A percentile compares a stretch with the other conserved stretches of the same genome.
These are phyloP conservation scores for Penicillium polonicum DNA, from an alignment of 2,329 filamentous ascomycete species.

Conservation along the genomic window DNA sequence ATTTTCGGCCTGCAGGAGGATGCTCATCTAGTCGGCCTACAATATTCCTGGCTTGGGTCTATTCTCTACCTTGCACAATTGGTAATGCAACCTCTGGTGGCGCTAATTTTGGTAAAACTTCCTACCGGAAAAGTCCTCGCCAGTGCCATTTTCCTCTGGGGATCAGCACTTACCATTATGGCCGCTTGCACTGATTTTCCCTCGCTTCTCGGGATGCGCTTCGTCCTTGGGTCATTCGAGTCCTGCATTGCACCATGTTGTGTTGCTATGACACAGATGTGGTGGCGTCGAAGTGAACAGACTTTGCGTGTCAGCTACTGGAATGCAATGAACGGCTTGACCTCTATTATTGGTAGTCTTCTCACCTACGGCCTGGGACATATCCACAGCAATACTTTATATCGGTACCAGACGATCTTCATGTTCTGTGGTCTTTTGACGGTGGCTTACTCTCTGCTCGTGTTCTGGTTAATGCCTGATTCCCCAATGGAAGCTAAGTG, in stretches of 20 bases:
- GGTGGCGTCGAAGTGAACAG: constrained; percentile 61
- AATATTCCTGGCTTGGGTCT: constrained; percentile 61
- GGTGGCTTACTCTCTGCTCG: constrained; percentile 47
- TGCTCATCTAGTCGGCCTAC: constrained; percentile 47
- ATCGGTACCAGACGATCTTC: constrained; percentile 51
- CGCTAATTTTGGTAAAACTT: constrained; percentile 41
- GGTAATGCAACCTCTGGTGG: constrained; percentile 57
- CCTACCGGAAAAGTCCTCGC: constrained; percentile 57
- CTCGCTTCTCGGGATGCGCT: constrained; percentile 48
- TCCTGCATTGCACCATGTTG: constrained; percentile 50
- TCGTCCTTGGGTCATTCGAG: constrained; percentile 44
- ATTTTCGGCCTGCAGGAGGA: constrained; percentile 47
- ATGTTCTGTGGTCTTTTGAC: constrained; percentile 55
- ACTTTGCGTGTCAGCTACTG: constrained; percentile 57
- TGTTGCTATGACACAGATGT: constrained; percentile 60
- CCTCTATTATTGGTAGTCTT: constrained; percentile 57
- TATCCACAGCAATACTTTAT: constrained; percentile 49
- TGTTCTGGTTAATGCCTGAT: constrained; percentile 52
- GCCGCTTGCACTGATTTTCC: constrained; percentile 51
- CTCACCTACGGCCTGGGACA: constrained; percentile 60
- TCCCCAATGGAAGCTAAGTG: constrained; percentile 53
- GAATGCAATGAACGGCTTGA: constrained; percentile 62
- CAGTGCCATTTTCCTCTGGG: constrained; percentile 56
- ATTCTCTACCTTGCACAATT: constrained; percentile 62
- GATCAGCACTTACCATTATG: constrained; percentile 52